Evolutionary conservation across 441 rosid species (phyloP), one percentile per base, ranked within the genome.

Genomic region (Corymbia citriodora): DNA sequence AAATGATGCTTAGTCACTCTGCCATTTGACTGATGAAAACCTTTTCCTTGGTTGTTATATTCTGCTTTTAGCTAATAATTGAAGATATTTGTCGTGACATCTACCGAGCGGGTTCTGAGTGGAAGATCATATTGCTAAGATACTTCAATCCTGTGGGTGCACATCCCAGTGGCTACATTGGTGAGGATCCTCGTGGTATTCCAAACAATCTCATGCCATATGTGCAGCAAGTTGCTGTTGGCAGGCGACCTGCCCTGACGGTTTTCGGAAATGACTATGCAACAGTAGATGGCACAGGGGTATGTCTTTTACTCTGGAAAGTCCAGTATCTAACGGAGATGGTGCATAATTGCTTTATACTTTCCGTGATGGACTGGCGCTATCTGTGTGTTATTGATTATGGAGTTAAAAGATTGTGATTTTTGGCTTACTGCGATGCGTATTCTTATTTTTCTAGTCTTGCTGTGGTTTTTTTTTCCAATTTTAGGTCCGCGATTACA

Each of bases 151-250:
- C 99, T 16, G 99, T 97, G 72, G 98, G 99, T 90, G 99, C 99
- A 23, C 98, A 98, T 93, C 94, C 99, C 65, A 98, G 99, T 93
- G 99, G 99, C 63, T 13, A 87, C 21, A 98, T 96, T 88, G 99
- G 99, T 55, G 99, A 98, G 94, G 99, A 98, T 93, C 99, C 99
- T 87, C 94, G 92, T 29, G 99, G 99, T 90, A 91, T 95, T 92
- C 99, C 99, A 21, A 98, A 98, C 95, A 98, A 98, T 93, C 99
- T 98, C 91, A 98, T 98, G 99, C 99, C 99, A 87, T 98, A 92
- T 86, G 97, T 97, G 54, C 99, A 97, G 89, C 99, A 98, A 95
- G 98, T 98, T 89, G 96, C 97, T 88, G 99, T 97, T 89, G 97
- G 96, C 55, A 93, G 99, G 93, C 95, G 98, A 74, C 95, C 97